Conservation (phyloP, 371 early-diverging fungal species). For the Haplosporangium sp. region DNA sequence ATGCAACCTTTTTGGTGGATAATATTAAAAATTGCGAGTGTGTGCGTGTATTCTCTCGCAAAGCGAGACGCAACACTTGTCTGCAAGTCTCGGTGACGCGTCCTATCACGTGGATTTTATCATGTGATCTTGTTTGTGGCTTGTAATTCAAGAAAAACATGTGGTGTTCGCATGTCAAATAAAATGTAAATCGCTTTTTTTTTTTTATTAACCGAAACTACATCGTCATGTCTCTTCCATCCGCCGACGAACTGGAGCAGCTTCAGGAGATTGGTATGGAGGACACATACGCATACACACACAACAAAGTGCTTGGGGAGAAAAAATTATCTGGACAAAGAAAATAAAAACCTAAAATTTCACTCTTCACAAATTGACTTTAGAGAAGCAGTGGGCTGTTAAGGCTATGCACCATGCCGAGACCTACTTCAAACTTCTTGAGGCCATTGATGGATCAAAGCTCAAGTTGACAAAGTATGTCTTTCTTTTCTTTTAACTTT, state of each 20-base stretch:
- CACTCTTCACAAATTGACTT: not conserved
- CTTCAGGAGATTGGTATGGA: slow-evolving; percentile 80
- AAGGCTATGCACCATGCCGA: slow-evolving; percentile 96
- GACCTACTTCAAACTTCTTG: slow-evolving; percentile 87
- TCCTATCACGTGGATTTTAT: not conserved
- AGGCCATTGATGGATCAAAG: slow-evolving; percentile 71
- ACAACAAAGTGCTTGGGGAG: no score
- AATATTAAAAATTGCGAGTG: not conserved
- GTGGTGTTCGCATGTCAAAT: not conserved
- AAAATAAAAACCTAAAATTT: not conserved
- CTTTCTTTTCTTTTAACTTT: no score
- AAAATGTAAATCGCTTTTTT: not conserved
- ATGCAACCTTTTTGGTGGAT: not conserved
- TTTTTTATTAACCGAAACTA: not conserved
- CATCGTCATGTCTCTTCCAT: slow-evolving; percentile 72
- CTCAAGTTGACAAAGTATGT: slow-evolving; percentile 83
- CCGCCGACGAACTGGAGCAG: slow-evolving; percentile 83
- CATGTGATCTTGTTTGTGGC: not conserved
- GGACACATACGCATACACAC: no score
- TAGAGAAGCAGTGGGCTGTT: slow-evolving; percentile 94
- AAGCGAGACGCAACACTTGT: not conserved
- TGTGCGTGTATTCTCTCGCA: not conserved
- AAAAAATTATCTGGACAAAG: not conserved
- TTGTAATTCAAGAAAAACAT: no score
- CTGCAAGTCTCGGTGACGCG: not conserved